phyloP scores from a whole-genome alignment of 192 early-diverging fungal genomes.

The Haplosporangium gracile region DNA sequence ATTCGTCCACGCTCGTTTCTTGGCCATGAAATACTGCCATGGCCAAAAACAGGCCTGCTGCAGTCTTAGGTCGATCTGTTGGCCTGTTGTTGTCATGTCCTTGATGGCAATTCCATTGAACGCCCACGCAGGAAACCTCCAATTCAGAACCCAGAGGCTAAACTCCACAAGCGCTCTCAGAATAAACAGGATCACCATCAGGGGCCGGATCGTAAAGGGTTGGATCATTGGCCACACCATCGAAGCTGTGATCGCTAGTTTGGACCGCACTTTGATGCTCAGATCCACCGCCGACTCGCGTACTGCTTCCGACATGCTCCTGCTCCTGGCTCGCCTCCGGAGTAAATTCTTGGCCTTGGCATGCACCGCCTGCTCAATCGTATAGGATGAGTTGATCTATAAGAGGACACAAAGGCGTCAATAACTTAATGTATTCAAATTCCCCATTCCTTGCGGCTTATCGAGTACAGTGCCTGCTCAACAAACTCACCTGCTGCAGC shows the following conservation, averaged over 20 bases:
- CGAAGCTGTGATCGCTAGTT: constrained; percentile 30
- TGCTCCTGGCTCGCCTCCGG: constrained; percentile 47
- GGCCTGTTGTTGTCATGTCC: constrained; percentile 76
- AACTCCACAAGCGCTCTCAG: constrained; percentile 67
- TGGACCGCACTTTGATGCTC: constrained; percentile 48
- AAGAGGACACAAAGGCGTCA: neutral
- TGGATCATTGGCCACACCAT: constrained; percentile 54
- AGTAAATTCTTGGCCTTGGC: constrained; percentile 41
- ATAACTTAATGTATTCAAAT: neutral
- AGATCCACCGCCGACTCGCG: constrained; percentile 56
- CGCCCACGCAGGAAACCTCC: constrained; percentile 66
- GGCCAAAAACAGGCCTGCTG: constrained; percentile 91
- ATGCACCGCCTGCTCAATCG: constrained; percentile 65
- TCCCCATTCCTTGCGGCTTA: too few species aligned
- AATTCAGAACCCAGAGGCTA: constrained; percentile 70
- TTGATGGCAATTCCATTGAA: constrained; percentile 80
- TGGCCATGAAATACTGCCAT: constrained; percentile 81
- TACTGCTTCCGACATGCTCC: constrained; percentile 57
- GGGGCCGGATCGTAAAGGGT: constrained; percentile 53
- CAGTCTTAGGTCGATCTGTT: constrained; percentile 91
- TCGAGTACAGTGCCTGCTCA: neutral
- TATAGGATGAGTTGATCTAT: constrained; percentile 76
- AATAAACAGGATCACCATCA: constrained; percentile 60
- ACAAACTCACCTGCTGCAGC: constrained; percentile 67
- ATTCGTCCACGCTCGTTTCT: constrained; percentile 69